Conservation (phyloP, 2,329 filamentous ascomycete genomes). For the Clonostachys solani region DNA sequence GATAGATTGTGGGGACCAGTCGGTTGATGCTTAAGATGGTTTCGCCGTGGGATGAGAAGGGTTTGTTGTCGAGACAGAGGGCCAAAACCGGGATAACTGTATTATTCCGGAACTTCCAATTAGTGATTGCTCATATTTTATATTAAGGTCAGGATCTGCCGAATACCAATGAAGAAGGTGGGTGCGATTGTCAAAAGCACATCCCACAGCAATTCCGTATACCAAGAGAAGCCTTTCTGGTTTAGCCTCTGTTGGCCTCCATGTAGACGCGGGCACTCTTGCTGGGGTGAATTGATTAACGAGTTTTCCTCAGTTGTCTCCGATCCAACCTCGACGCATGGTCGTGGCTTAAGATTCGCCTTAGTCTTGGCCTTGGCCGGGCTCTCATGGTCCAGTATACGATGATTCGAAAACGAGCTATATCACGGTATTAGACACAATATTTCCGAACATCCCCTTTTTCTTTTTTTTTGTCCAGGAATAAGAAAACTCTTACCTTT, state of each 20-base stretch:
- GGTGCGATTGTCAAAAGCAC: background rate
- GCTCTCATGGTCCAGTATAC: background rate
- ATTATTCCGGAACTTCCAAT: background rate
- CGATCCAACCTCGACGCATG: background rate
- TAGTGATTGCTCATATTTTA: background rate
- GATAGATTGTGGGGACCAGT: background rate
- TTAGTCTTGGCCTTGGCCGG: too few species aligned
- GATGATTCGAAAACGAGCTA: background rate
- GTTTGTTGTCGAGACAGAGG: background rate
- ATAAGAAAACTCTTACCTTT: too few species aligned
- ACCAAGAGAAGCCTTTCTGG: background rate
- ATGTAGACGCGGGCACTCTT: background rate
- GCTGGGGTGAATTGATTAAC: background rate
- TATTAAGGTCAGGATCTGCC: background rate
- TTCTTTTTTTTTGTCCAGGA: too few species aligned
- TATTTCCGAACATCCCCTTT: too few species aligned
- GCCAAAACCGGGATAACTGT: background rate
- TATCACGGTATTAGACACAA: too few species aligned
- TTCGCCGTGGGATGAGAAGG: background rate
- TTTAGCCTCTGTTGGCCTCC: background rate
- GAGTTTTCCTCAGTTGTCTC: background rate
- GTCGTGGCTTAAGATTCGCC: too few species aligned
- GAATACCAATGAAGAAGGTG: background rate
- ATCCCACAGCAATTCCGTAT: background rate
- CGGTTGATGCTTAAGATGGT: background rate